Evolutionary conservation across 768 basidiomycete genomes (phyloP), one percentile per base, ranked within the genome.

Genomic region (Auricularia heimuer): DNA sequence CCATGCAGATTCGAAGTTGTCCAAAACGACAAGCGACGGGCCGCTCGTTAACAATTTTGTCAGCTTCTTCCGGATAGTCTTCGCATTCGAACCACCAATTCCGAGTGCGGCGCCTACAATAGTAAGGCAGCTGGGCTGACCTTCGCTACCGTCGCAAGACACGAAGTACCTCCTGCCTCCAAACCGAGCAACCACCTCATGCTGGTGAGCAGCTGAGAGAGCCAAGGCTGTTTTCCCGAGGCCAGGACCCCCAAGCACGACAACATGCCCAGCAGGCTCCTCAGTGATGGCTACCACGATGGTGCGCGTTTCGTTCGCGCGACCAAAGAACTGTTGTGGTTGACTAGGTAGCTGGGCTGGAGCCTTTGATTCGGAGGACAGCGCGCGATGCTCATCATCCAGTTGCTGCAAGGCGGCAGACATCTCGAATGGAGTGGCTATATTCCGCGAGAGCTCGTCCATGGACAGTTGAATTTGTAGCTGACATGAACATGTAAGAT

Each of bases 141-240:
- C 29, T 29, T 54, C 54, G 54, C n/a, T 29, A 10, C n/a, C 18
- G 58, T 74, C 69, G 60, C 79, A 80, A 11, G 74, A 73, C 3
- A 78, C 72, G 71, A 76, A 75, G 65, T 75, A 72, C 16, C 68
- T 69, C 29, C 67, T 64, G 11, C 66, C 66, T 2, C 67, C 67
- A 66, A 75, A 77, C 4, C 60, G 68, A 3, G 67, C 51, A 21
- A 68, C 64, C 7, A 77, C 64, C 10, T 62, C 61, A 16, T 65
- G 29, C 33, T 72, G 66, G 35, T 75, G 68, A 39, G 74, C 69
- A 24, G 77, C 71, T 2, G 74, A 73, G 6, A 77, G 71, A 1
- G 78, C 76, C 36, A 74, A 65, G 2, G 76, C 68, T 3, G 78
- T 78, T 67, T 79, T 79, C 16, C 78, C 77, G 67, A 78, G 77